Evolutionary conservation across 768 basidiomycete genomes (phyloP), one percentile per base, ranked within the genome.

Genomic region (Tulasnella sp.): DNA sequence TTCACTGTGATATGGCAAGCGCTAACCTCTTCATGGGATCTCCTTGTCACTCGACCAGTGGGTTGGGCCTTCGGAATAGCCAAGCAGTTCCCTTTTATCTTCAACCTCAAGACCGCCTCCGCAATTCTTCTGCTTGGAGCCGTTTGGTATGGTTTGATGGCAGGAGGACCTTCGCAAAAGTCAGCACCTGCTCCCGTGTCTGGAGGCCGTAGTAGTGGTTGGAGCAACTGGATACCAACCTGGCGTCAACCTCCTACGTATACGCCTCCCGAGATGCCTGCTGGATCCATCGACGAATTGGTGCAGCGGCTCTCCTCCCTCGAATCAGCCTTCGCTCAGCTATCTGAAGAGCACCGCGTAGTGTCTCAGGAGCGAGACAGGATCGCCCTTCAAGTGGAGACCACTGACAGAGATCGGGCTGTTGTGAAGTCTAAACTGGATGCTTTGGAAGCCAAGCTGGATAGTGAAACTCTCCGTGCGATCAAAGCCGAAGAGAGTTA

Each of bases 271-370:
- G 72, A 74, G 8, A 62, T 68, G 7, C 82, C 83, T 1, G 75
- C 77, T 1, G 69, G 72, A n/a, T 74, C 84, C 61, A 66, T 86
- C 16, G 72, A 73, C 3, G 84, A 84, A 49, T 66, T 88, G 20
- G 69, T 77, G 2, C 67, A 69, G 5, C 76, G 84, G 7, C 64
- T 89, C 10, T 72, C 74, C 53, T 67, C 68, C 31, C 72, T 88
- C 34, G 85, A 88, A 63, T 70, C 65, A 22, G 77, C 72, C 1
- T 66, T 86, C 12, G 76, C 78, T 12, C 70, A 72, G 5, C 66
- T 89, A 29, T 25, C 50, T 68, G 4, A 71, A 72, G 45, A 45
- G 9, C 55, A 56, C 16, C 53, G 55, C 19, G 35, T 34, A 13
- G 33, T 45, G 4, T 20, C 40, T 28, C 59, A 65, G 4, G 72